Evolutionary conservation across 2,329 filamentous ascomycete genomes (phyloP).

Genomic region (Calonectria pteridis): DNA sequence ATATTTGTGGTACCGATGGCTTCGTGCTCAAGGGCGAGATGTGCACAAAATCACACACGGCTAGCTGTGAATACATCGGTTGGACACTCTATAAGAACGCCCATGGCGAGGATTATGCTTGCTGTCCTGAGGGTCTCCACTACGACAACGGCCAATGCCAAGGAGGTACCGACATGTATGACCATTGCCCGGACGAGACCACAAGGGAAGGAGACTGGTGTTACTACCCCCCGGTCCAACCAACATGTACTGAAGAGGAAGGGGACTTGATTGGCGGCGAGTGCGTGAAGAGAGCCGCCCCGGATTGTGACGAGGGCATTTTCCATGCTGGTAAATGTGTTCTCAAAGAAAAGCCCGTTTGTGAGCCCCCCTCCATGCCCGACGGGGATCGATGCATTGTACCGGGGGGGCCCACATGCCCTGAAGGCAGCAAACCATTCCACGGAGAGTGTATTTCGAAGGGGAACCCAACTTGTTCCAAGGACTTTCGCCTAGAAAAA

Average conservation of each 20-base stretch:
- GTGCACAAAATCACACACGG: background rate
- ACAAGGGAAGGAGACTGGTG: background rate
- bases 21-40: background rate
- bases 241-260: background rate
- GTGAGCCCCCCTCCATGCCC: background rate
- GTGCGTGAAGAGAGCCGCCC: background rate
- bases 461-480: background rate
- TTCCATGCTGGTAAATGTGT: background rate
- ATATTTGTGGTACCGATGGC: background rate
- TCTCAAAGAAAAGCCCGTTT: background rate
- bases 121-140: background rate
- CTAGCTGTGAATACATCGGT: background rate
- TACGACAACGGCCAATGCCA: background rate
- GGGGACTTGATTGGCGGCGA: no score
- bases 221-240: background rate
- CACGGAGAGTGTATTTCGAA: background rate
- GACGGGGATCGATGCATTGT: background rate
- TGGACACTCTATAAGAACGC: no score
- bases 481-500: background rate
- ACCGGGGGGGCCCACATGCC: background rate
- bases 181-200: background rate
- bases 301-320: background rate
- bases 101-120: background rate
- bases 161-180: background rate
- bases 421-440: background rate